Conservation (phyloP, 306 rosid species). For the Hippophae rhamnoides region DNA sequence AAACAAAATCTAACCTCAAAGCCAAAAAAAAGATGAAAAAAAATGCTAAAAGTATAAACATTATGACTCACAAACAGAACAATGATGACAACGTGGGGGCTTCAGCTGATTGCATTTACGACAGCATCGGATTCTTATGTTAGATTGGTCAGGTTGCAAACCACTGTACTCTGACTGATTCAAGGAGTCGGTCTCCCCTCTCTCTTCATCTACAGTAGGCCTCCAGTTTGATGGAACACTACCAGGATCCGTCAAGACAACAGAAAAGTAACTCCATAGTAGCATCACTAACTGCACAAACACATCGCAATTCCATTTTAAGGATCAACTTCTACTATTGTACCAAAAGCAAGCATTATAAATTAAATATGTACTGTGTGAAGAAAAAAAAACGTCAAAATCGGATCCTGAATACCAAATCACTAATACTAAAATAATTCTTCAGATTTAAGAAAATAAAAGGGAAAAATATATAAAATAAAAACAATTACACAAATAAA, state of each 20-base stretch:
- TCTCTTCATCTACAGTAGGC: constrained; percentile 80
- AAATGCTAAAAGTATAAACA: not conserved
- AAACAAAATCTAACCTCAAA: not conserved
- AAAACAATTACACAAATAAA: not conserved
- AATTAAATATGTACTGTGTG: not conserved
- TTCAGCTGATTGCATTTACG: constrained; percentile 82
- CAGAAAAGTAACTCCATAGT: constrained; percentile 94
- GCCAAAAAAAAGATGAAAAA: not conserved
- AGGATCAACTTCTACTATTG: constrained; percentile 3
- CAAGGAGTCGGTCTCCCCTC: constrained; percentile 81
- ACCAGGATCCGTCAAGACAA: constrained; percentile 93
- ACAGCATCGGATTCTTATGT: constrained; percentile 62
- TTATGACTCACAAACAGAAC: constrained; percentile 86
- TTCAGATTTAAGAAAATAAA: constrained; percentile 1
- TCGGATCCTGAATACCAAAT: not conserved
- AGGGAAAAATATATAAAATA: not conserved
- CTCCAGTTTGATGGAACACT: constrained; percentile 88
- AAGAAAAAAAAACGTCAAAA: too few relatives aligned
- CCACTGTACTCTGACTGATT: constrained; percentile 48
- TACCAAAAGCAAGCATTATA: not conserved
- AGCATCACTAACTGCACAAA: constrained; percentile 81
- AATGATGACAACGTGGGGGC: constrained; percentile 94
- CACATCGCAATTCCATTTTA: constrained; percentile 14
- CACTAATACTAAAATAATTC: not conserved
- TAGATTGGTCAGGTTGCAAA: constrained; percentile 38